Base-by-base conservation (phyloP, 2,329 filamentous ascomycete genomes). In the Botrytis sinoallii region DNA sequence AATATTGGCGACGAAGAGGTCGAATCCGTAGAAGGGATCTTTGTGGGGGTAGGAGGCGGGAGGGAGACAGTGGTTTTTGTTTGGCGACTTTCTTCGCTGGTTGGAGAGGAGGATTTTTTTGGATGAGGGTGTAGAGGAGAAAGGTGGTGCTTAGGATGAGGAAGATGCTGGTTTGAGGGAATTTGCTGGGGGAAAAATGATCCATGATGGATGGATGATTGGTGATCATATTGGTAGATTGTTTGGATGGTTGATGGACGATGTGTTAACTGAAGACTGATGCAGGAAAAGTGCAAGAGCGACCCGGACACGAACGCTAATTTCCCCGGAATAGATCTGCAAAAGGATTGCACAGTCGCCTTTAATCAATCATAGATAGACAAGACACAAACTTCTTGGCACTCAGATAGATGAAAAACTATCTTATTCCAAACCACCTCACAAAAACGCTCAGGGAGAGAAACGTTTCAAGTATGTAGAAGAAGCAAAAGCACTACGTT, bases 1-100 rank as follows among this genome's bases (percentile, higher is more conserved):
- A 32, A 84, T 72, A 73, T 84, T 84, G 40, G 81, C 76, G 55
- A 81, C 76, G 74, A 89, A 82, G 57, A 85, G 79, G 78, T 89
- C 86, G 40, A 86, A 77, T 3, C 88, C 89, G 4, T 89, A 81
- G 72, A 90, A 77, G 0, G 84, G 86, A 76, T 90, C 89, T 72
- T 84, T 84, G 80, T 88, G 85, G 5, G 85, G 86, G 74, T 84
- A 86, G 4, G 80, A 78, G 25, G 81, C 78, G n/a, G 83, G 82
- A 14, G 83, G 83, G 67, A 85, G 81, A 79, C 87, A 88, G 66
- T 85, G 85, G 77, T 86, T 82, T 82, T 60, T 73, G 68, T 25
- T 44, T 69, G 48, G 71, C 73, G 46, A 71, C 18, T 29, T 20
- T 1, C 61, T 59, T 22, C 57, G 76, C 42, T 64, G 75, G 29